A percentile compares a stretch with the other conserved stretches of the same genome.
These are phyloP conservation scores for Acacia acuminata DNA, from an alignment of 306 rosid species.

Conservation along the genomic window DNA sequence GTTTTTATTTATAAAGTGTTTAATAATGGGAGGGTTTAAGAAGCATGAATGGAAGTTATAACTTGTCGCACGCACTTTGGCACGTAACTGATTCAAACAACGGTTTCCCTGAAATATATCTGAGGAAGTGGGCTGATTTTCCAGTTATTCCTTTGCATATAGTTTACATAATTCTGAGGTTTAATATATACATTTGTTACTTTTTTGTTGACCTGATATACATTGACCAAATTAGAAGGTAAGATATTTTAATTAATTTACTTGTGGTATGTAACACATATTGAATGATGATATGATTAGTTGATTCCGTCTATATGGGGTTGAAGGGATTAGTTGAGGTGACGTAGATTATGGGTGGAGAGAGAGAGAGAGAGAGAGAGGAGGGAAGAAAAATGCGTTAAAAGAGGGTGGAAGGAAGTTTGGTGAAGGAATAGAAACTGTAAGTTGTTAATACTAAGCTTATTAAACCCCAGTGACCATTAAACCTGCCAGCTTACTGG, in stretches of 20 bases:
- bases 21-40: constrained; percentile 10
- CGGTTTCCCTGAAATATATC: constrained; percentile 29
- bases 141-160: too few relatives aligned
- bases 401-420: constrained; percentile 18
- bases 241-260: too few relatives aligned
- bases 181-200: too few relatives aligned
- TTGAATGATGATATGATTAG: background rate
- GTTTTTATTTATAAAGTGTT: background rate
- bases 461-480: too few relatives aligned
- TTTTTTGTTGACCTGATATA: too few relatives aligned
- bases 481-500: too few relatives aligned
- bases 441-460: constrained; percentile 25
- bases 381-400: background rate
- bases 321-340: constrained; percentile 5
- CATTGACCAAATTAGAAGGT: too few relatives aligned
- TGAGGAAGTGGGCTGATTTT: background rate
- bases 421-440: constrained; percentile 30
- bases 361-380: background rate
- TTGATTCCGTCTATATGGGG: background rate
- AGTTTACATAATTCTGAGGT: too few relatives aligned
- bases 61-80: constrained; percentile 32
- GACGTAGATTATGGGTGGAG: background rate
- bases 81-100: constrained; percentile 40
- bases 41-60: constrained; percentile 39
- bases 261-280: background rate